Evolutionary conservation across 2,329 filamentous ascomycete genomes (phyloP).

Genomic region (Fusarium sp.): DNA sequence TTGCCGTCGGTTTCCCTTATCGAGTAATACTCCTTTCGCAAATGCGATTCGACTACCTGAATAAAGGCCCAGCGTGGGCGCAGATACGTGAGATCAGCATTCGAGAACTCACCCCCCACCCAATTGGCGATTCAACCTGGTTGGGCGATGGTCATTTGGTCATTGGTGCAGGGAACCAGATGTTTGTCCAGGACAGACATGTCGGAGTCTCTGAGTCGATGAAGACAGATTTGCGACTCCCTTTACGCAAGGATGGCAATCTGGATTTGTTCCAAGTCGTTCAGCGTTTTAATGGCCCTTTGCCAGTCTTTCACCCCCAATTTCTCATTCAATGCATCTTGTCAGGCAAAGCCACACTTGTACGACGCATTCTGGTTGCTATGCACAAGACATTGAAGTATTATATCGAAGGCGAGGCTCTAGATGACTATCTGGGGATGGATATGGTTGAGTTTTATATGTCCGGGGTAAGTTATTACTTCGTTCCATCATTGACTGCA

Average conservation of each 20-base stretch:
- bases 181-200: conserved; percentile 85
- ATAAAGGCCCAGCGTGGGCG: conserved; percentile 89
- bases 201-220: conserved; percentile 72
- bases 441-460: conserved; percentile 69
- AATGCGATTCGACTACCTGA: conserved; percentile 91
- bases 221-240: conserved; percentile 62
- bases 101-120: conserved; percentile 83
- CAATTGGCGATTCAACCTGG: conserved; percentile 95
- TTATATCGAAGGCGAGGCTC: conserved; percentile 79
- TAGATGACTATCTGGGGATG: conserved; percentile 82
- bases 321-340: conserved; percentile 89
- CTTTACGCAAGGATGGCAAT: conserved; percentile 60
- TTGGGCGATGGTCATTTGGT: conserved; percentile 85
- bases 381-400: conserved; percentile 84
- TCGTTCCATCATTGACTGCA: neutral
- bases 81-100: conserved; percentile 85
- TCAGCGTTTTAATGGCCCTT: conserved; percentile 83
- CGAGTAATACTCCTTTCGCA: conserved; percentile 85
- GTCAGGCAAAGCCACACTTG: conserved; percentile 77
- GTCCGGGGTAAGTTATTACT: conserved; percentile 35
- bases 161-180: conserved; percentile 89
- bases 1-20: conserved; percentile 93
- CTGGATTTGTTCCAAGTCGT: conserved; percentile 85
- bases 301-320: conserved; percentile 93
- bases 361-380: conserved; percentile 77